phyloP scores from a whole-genome alignment of 192 early-diverging fungal genomes.

The Coemansia sp. region DNA sequence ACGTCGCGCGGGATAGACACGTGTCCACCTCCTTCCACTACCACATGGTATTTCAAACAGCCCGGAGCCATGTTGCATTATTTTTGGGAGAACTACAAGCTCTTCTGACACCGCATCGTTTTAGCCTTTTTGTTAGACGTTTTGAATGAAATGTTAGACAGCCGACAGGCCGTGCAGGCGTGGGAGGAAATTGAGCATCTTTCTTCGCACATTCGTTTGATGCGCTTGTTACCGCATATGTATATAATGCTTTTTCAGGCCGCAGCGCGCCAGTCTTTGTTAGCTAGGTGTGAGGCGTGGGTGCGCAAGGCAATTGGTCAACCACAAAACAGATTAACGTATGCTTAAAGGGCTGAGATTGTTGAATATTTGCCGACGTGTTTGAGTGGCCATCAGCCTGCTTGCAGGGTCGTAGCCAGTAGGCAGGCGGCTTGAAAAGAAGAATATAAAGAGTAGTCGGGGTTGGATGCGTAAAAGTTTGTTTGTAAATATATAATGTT shows the following conservation, averaged over 20 bases:
- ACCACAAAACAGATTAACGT: constrained; percentile 26
- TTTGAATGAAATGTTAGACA: constrained; percentile 25
- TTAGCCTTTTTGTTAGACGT: constrained; percentile 23
- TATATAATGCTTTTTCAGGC: constrained; percentile 39
- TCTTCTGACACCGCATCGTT: constrained; percentile 40
- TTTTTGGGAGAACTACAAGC: constrained; percentile 29
- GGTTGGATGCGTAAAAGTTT: too few species aligned
- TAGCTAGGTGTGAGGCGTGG: constrained; percentile 14
- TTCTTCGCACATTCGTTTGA: constrained; percentile 14
- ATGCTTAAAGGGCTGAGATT: constrained; percentile 17
- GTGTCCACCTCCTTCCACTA: background rate
- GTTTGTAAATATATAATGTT: too few species aligned
- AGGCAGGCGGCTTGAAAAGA: too few species aligned
- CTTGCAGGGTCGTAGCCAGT: too few species aligned
- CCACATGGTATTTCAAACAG: constrained; percentile 12
- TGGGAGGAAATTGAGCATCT: constrained; percentile 36
- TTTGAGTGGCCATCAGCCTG: background rate
- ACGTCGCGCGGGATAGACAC: constrained; percentile 1
- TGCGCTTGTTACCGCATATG: constrained; percentile 31
- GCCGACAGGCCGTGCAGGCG: constrained; percentile 17
- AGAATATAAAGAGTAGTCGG: background rate
- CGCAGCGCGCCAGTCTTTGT: constrained; percentile 23
- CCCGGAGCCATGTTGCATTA: constrained; percentile 26
- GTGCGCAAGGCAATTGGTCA: constrained; percentile 23
- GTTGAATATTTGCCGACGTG: constrained; percentile 25